phyloP scores from a whole-genome alignment of 2,329 filamentous ascomycete species.

The Domatiomyces catenatus region DNA sequence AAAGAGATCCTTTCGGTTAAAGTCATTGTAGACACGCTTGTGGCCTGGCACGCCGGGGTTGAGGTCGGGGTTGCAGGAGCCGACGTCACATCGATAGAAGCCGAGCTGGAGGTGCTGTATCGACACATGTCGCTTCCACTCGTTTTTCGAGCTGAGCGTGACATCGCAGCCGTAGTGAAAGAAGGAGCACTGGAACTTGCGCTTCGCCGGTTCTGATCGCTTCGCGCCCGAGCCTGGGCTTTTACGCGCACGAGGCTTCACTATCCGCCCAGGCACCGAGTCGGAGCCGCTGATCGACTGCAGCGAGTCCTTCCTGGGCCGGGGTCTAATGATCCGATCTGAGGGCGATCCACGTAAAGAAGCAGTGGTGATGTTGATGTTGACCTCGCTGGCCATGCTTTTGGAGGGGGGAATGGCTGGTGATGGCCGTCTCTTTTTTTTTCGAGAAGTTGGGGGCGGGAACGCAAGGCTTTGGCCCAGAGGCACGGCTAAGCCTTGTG shows the following conservation, averaged over 20 bases:
- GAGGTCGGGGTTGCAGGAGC: slow-evolving; percentile 31
- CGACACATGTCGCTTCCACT: slow-evolving; percentile 82
- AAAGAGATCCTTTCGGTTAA: slow-evolving; percentile 87
- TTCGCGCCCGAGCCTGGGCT: slow-evolving; percentile 17
- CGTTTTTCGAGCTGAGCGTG: slow-evolving; percentile 69
- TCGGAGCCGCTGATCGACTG: slow-evolving; percentile 14
- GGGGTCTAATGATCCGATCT: slow-evolving; percentile 15
- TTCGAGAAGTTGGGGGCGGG: not conserved
- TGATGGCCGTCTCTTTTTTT: not conserved
- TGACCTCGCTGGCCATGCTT: slow-evolving; percentile 11
- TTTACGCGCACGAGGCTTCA: slow-evolving; percentile 18
- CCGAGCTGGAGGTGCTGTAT: slow-evolving; percentile 63
- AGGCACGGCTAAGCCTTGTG: not conserved
- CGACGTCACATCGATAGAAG: slow-evolving; percentile 63
- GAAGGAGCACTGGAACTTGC: slow-evolving; percentile 63
- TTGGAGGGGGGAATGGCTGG: no score
- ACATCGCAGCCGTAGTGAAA: slow-evolving; percentile 58
- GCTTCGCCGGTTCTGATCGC: slow-evolving; percentile 17
- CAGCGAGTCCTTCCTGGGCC: slow-evolving; percentile 16
- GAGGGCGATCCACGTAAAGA: slow-evolving; percentile 14
- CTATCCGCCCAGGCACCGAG: slow-evolving; percentile 14
- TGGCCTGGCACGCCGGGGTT: slow-evolving; percentile 13
- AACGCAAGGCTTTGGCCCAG: not conserved
- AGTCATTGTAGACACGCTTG: slow-evolving; percentile 40
- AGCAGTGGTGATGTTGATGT: slow-evolving; percentile 11